Evolutionary conservation across 1,139 yeast genomes (phyloP), one percentile per base, ranked within the genome.

Genomic region (Schwanniomyces etchellsii): DNA sequence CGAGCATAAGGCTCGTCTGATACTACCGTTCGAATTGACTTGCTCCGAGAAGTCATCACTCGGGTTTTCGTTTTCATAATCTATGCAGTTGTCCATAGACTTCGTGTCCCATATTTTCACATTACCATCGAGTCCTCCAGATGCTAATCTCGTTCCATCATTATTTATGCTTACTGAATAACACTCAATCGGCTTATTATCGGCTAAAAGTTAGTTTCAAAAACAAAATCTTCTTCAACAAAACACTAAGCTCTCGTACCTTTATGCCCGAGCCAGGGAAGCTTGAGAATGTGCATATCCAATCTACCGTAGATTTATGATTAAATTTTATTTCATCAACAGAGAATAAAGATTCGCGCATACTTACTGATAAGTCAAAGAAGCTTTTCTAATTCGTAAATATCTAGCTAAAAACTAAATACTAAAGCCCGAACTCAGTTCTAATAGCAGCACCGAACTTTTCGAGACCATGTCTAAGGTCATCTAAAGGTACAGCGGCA

Each of bases 121-220:
- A 47, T 85, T 86, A 2, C 97, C 96, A 56, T 91, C 98, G 34
- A 89, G 64, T 1, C 98, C 98, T 11, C 98, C 98, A 1, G 96
- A 81, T 2, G 96, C 98, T 27, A 91, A 55, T 35, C 96, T 62
- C 25, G 77, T 58, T 2, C 96, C 96, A 55, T 86, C 94, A 1
- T 84, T 74, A 39, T 84, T 81, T 9, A 85, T 80, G 32, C 80
- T 77, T 6, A 89, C 74, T 0, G 97, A 78, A 52, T 86, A 91
- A 22, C 94, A 82, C 49, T 89, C 97, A 43, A 80, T 81, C 41
- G 73, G 76, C 43, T 85, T 73, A 41, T 79, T 77, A 45, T 86
- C 96, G 51, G 86, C 96, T 64, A 44, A 7, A 9, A 3, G 18
- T 13, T 16, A 43, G 40, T 44, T 40, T 44, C 42, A 32, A 9